Evolutionary conservation across 2,329 filamentous ascomycete genomes (phyloP), one percentile per base, ranked within the genome.

Genomic region (Plenodomus biglobosus): DNA sequence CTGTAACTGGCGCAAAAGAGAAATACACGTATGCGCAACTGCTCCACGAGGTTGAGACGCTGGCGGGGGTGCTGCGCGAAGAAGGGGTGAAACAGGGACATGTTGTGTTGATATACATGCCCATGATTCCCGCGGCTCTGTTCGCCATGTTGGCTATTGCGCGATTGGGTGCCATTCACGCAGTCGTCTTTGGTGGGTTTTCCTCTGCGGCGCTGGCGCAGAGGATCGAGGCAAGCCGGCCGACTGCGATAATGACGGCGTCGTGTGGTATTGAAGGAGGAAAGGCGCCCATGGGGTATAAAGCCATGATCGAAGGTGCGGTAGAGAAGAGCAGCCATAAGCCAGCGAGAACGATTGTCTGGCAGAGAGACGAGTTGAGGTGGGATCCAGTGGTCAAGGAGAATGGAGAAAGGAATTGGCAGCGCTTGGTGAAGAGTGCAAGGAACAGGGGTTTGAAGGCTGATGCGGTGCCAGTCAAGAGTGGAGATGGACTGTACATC

Each of bases 111-210:
- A 82, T 96, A 21, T 97, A 96, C 72, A 96, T 96, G 92, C 92
- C 92, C 45, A 96, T 96, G 92, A 90, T 96, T 37, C 92, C 92
- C 0, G 86, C 90, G 0, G 88, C 91, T 1, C 70, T 96, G n/a
- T 84, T 95, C 53, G 92, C 88, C 8, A 90, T 94, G 56, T 82
- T 96, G 3, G 91, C 92, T 19, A 83, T 88, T 50, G 85, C 85
- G 52, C 84, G 91, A 8, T 78, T 96, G 1, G 92, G 92, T 10
- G 92, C 91, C 15, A 84, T 96, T 43, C 92, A 97, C 68, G 85
- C 89, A 3, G 90, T 95, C 3, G 92, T 97, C 3, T 96, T 96
- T 71, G 92, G 92, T 36, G 92, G 92, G 0, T 97, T 97, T 68
- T 90, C 90, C 0, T 79, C 91, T 0, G 78, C 80, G 8, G 88